Evolutionary conservation across 176 grass and related monocot genomes (phyloP).

Genomic region (Thalia dealbata): DNA sequence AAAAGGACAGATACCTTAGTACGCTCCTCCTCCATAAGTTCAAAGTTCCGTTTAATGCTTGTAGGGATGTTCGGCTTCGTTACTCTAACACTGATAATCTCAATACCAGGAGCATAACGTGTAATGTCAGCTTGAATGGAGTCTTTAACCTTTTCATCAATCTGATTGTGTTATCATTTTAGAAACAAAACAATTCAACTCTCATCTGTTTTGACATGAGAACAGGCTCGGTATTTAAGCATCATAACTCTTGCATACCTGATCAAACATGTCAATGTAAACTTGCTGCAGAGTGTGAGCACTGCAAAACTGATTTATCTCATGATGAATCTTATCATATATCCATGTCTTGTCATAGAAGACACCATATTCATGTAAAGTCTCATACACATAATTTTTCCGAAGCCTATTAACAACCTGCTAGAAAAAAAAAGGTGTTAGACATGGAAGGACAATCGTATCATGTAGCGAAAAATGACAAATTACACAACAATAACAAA

Average conservation of each 20-base stretch:
- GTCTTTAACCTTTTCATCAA: conserved; percentile 98
- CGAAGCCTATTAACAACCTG: conserved; percentile 93
- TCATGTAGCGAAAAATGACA: conserved; percentile 2
- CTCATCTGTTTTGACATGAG: background rate
- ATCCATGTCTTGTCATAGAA: conserved; percentile 99
- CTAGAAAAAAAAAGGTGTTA: conserved; percentile 16
- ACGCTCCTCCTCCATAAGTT: conserved; percentile 98
- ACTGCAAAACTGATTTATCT: conserved; percentile 99
- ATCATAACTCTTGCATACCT: conserved; percentile 32
- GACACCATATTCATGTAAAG: conserved; percentile 89
- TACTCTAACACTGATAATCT: conserved; percentile 91
- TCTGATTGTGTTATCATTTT: conserved; percentile 33
- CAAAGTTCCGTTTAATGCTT: conserved; percentile 87
- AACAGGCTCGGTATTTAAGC: conserved; percentile 7
- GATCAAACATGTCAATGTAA: conserved; percentile 99
- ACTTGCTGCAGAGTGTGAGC: conserved; percentile 92
- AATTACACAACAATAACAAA: background rate
- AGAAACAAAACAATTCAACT: background rate
- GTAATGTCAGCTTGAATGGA: conserved; percentile 94
- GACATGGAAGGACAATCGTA: conserved; percentile 3
- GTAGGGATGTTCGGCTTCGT: conserved; percentile 89
- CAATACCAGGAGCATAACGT: conserved; percentile 92
- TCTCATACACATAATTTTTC: conserved; percentile 81
- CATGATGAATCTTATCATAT: conserved; percentile 99
- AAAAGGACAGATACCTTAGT: conserved; percentile 61